Base-by-base conservation (phyloP, 768 basidiomycete species). In the Boletus fagicola region DNA sequence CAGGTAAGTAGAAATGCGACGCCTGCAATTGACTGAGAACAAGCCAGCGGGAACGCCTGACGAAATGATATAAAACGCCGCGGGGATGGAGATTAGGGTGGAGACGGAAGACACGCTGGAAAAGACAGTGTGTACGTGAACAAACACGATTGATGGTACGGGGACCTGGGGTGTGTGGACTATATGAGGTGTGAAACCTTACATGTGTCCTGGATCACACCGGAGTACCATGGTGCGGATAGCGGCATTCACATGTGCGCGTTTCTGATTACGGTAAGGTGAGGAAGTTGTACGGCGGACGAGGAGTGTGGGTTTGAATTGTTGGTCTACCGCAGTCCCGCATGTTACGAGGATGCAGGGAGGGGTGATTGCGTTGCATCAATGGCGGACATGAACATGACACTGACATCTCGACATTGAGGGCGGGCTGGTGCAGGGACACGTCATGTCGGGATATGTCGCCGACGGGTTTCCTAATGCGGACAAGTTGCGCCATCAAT, bases 241-340 rank as follows among this genome's bases (percentile, higher is more conserved):
- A 50, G 62, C 72, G 70, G 70, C 70, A 67, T 74, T 67, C 68
- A 72, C 71, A 74, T 68, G 72, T 59, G 62, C 28, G 62, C 56
- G 58, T 74, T 72, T 57, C 63, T 69, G 51, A 70, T 72, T 74
- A 72, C 70, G 72, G 64, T 50, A 63, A 44, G 54, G 54, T 61
- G 60, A 63, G 67, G 71, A 53, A 42, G 68, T 62, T 68, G 62
- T 66, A 72, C 64, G 72, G 68, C 65, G 63, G 42, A 59, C 26
- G 40, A 56, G 45, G 56, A 44, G 53, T 20, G 53, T 20, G 61
- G 38, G 64, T 46, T 48, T 57, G 69, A 69, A 62, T 57, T 56
- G 63, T 30, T 43, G 51, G 16, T 31, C 33, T 24, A 55, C 54
- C 60, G 62, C 65, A 61, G 67, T 67, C 58, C 51, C 60, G 54